Percentiles rank a stretch among this genome's conserved stretches.
Conservation (phyloP, 2,329 filamentous ascomycete species). For the Colletotrichum theobromicola region DNA sequence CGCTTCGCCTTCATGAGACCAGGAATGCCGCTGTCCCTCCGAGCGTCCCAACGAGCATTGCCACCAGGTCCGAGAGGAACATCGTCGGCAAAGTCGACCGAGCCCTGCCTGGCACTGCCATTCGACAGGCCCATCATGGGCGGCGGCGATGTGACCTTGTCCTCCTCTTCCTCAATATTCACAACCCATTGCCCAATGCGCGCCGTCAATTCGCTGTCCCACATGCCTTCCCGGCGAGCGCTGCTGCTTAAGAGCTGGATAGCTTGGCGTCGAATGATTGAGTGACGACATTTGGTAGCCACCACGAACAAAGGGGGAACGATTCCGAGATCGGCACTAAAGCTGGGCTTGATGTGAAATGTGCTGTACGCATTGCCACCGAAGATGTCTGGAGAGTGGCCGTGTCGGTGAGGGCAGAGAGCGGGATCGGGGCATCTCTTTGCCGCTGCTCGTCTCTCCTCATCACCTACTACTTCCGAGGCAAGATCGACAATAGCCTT, state of each 20-base stretch:
- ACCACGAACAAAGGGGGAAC: slow-evolving; percentile 69
- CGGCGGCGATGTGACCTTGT: slow-evolving; percentile 27
- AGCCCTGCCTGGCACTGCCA: slow-evolving; percentile 27
- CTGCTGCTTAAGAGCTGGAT: slow-evolving; percentile 65
- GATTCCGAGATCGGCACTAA: slow-evolving; percentile 69
- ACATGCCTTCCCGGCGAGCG: slow-evolving; percentile 70
- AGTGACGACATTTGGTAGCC: slow-evolving; percentile 70
- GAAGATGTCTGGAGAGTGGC: slow-evolving; percentile 39
- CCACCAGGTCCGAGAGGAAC: slow-evolving; percentile 43
- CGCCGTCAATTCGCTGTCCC: slow-evolving; percentile 67
- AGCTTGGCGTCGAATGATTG: slow-evolving; percentile 60
- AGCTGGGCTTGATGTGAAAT: slow-evolving; percentile 63
- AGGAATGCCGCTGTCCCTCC: slow-evolving; percentile 27
- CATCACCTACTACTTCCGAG: slow-evolving; percentile 63
- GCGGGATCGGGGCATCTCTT: slow-evolving; percentile 48
- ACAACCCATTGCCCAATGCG: slow-evolving; percentile 62
- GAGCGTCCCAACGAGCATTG: slow-evolving; percentile 45
- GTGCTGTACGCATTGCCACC: slow-evolving; percentile 48
- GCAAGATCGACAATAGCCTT: slow-evolving; percentile 61
- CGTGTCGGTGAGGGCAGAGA: slow-evolving; percentile 46
- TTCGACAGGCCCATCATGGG: slow-evolving; percentile 28
- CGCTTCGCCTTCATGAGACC: slow-evolving; percentile 24
- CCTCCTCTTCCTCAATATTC: slow-evolving; percentile 57
- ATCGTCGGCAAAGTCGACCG: slow-evolving; percentile 37
- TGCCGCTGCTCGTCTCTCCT: slow-evolving; percentile 56